Evolutionary conservation across 331 rosid species (phyloP).

Genomic region (Cydonia oblonga): DNA sequence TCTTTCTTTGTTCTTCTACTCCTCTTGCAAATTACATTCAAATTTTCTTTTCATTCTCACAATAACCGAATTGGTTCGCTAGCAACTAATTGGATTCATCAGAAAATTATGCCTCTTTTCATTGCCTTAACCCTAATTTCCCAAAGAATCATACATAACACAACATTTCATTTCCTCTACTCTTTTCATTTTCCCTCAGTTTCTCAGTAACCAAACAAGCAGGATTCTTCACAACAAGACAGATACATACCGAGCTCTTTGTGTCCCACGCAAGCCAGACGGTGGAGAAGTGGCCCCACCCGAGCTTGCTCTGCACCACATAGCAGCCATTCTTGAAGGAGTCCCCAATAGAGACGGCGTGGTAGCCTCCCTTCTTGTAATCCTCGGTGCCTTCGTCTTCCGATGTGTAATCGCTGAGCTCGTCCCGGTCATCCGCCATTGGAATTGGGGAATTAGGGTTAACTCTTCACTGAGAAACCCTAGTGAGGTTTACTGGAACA

Average conservation of each 20-base stretch:
- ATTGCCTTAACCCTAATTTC: neutral
- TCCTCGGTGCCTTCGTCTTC: constrained; percentile 84
- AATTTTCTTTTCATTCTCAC: neutral
- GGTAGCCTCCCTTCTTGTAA: constrained; percentile 84
- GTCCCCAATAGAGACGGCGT: constrained; percentile 67
- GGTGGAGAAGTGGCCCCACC: constrained; percentile 91
- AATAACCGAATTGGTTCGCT: neutral
- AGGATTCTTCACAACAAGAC: neutral
- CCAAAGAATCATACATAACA: neutral
- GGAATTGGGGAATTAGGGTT: neutral
- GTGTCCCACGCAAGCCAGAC: constrained; percentile 93
- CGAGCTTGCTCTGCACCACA: constrained; percentile 72
- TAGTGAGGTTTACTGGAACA: neutral
- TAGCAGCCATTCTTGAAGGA: constrained; percentile 72
- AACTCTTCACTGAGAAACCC: neutral
- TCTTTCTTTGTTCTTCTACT: neutral
- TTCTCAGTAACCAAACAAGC: neutral
- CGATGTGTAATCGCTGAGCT: constrained; percentile 50
- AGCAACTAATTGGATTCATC: neutral
- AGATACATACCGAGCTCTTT: constrained; percentile 41
- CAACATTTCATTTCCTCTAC: neutral
- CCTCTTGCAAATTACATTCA: neutral
- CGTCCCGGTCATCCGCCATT: constrained; percentile 72
- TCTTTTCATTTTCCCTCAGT: neutral
- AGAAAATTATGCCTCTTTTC: neutral